Conservation (phyloP, 805 yeast genomes). For the Tetrapisispora taiwanensis region DNA sequence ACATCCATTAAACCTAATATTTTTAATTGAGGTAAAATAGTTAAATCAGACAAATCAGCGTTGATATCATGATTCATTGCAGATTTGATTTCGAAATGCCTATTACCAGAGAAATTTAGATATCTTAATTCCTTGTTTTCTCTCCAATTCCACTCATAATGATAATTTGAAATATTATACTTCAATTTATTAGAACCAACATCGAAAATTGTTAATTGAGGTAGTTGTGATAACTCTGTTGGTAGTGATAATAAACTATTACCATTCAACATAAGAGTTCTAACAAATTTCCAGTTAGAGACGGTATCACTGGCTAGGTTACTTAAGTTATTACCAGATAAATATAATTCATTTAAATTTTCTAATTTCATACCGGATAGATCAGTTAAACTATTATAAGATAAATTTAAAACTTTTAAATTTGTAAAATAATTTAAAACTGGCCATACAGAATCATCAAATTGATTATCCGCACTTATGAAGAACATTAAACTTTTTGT, state of each 20-base stretch:
- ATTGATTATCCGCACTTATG: slow-evolving; percentile 71
- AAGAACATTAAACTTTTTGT: slow-evolving; percentile 47
- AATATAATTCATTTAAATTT: slow-evolving; percentile 50
- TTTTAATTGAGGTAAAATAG: slow-evolving; percentile 57
- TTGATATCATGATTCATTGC: slow-evolving; percentile 37
- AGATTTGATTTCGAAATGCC: slow-evolving; percentile 78
- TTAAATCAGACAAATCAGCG: slow-evolving; percentile 48
- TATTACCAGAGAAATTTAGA: slow-evolving; percentile 86
- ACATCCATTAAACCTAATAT: slow-evolving; percentile 90
- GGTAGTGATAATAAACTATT: slow-evolving; percentile 82
- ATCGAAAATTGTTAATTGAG: slow-evolving; percentile 60
- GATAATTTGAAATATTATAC: slow-evolving; percentile 88
- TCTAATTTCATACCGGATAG: slow-evolving; percentile 64
- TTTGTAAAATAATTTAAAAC: slow-evolving; percentile 48
- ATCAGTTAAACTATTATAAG: slow-evolving; percentile 78
- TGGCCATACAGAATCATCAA: slow-evolving; percentile 68
- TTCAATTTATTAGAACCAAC: slow-evolving; percentile 85
- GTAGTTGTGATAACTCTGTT: slow-evolving; percentile 68
- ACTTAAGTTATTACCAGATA: slow-evolving; percentile 76
- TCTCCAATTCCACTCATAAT: slow-evolving; percentile 97
- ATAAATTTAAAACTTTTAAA: slow-evolving; percentile 56
- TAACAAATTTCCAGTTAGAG: slow-evolving; percentile 45
- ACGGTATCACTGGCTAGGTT: slow-evolving; percentile 82
- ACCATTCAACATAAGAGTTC: slow-evolving; percentile 62
- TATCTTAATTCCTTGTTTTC: slow-evolving; percentile 66